A percentile compares a stretch with the other conserved stretches of the same genome.
These are phyloP conservation scores for Gillenia trifoliata DNA, from an alignment of 306 rosid genomes.

Conservation along the genomic window DNA sequence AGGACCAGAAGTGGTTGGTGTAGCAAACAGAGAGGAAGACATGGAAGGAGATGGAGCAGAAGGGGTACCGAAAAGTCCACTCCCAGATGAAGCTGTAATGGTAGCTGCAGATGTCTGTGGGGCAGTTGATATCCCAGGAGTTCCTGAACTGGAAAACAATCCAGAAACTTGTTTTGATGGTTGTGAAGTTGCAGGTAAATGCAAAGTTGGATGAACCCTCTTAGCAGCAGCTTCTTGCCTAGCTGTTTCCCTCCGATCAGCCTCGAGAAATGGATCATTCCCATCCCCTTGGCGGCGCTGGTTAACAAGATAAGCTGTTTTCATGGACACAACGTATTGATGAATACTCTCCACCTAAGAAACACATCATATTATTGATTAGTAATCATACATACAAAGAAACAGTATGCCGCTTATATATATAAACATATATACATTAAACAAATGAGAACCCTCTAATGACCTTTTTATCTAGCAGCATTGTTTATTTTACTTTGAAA, in stretches of 20 bases:
- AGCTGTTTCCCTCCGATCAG: constrained; percentile 96
- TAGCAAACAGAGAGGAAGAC: constrained; percentile 62
- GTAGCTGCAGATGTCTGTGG: constrained; percentile 51
- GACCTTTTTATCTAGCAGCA: background rate
- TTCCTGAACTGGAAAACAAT: constrained; percentile 63
- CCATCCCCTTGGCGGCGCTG: constrained; percentile 79
- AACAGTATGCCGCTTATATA: background rate
- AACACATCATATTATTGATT: constrained; percentile 21
- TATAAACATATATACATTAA: background rate
- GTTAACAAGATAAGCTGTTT: constrained; percentile 76
- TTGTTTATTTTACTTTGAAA: background rate
- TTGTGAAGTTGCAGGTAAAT: constrained; percentile 74
- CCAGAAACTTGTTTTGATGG: constrained; percentile 91
- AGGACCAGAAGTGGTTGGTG: constrained; percentile 67
- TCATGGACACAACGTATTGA: constrained; percentile 92
- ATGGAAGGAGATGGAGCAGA: constrained; percentile 61
- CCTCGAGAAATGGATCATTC: constrained; percentile 92
- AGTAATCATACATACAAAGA: constrained; percentile 15
- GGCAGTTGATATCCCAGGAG: constrained; percentile 42
- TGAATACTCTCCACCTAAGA: constrained; percentile 89
- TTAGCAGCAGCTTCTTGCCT: constrained; percentile 92
- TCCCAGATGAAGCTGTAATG: constrained; percentile 56
- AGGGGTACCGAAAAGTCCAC: constrained; percentile 70
- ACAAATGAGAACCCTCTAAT: background rate
- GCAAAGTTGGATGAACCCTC: constrained; percentile 82